Conservation (phyloP, 208 protist species). For the Vickermania ingenoplastis region DNA sequence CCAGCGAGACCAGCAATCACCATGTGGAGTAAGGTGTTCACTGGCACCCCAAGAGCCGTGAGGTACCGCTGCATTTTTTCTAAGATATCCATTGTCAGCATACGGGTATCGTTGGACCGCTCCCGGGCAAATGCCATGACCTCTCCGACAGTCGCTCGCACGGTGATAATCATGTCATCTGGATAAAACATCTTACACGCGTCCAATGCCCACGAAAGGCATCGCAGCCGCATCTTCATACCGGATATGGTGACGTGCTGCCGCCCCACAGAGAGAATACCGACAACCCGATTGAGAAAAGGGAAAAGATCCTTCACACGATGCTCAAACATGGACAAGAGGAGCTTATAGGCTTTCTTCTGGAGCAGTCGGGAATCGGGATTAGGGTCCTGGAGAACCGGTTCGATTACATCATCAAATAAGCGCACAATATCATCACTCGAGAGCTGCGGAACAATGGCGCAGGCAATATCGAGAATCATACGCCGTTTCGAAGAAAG, state of each 20-base stretch:
- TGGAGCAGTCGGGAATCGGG: conserved; percentile 72
- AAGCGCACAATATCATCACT: conserved; percentile 44
- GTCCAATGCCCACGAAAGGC: conserved; percentile 77
- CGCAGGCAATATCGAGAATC: conserved; percentile 78
- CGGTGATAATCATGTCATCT: conserved; percentile 38
- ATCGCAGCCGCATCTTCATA: conserved; percentile 81
- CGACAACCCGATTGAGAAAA: conserved; percentile 54
- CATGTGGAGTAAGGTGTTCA: conserved; percentile 62
- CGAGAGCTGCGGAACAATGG: conserved; percentile 60
- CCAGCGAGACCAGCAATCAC: conserved; percentile 71
- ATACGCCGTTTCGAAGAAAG: conserved; percentile 71
- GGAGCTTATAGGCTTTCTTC: conserved; percentile 88
- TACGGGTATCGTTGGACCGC: conserved; percentile 65
- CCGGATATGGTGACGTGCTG: conserved; percentile 76
- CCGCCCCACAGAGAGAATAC: conserved; percentile 61
- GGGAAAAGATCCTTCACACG: conserved; percentile 68
- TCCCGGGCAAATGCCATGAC: conserved; percentile 71
- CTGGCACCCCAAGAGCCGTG: conserved; percentile 32
- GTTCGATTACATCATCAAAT: conserved; percentile 74
- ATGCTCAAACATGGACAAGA: conserved; percentile 78
- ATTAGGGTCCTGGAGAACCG: conserved; percentile 65
- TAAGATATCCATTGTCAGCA: conserved; percentile 74
- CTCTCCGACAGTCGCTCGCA: conserved; percentile 53
- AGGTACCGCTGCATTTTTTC: conserved; percentile 85
- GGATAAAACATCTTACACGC: conserved; percentile 84